phyloP scores from a whole-genome alignment of 2,329 filamentous ascomycete genomes.

The Hypoxylon sp. region DNA sequence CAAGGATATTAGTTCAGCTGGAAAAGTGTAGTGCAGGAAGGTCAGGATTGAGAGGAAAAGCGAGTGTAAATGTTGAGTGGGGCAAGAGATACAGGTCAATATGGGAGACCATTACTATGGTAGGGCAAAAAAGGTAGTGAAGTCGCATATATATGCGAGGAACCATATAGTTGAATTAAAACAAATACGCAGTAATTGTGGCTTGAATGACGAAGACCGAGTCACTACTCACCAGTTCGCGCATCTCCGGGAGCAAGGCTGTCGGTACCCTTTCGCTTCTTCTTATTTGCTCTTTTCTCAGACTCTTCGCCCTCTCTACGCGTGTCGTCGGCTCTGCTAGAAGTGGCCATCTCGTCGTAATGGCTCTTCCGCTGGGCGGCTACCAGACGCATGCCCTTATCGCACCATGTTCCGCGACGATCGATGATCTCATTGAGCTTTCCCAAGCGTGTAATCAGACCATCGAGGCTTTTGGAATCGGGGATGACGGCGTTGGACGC shows the following conservation, averaged over 20 bases:
- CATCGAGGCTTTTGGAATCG: constrained; percentile 72
- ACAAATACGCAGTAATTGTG: background rate
- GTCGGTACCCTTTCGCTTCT: constrained; percentile 81
- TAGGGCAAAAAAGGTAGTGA: background rate
- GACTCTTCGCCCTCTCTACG: constrained; percentile 61
- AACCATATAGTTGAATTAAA: background rate
- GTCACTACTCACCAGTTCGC: constrained; percentile 46
- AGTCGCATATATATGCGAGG: background rate
- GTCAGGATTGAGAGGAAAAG: background rate
- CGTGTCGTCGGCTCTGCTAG: constrained; percentile 63
- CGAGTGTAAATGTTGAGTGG: background rate
- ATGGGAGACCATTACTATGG: background rate
- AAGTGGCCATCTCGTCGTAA: constrained; percentile 62
- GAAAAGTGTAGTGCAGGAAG: constrained; percentile 2
- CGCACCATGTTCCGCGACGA: constrained; percentile 74
- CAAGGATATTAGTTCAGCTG: constrained; percentile 33
- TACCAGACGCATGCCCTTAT: constrained; percentile 78
- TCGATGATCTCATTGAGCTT: constrained; percentile 75
- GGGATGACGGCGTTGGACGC: constrained; percentile 69
- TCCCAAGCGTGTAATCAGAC: constrained; percentile 72
- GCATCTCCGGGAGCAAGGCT: constrained; percentile 67
- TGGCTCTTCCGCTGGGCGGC: constrained; percentile 73
- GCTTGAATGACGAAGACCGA: constrained; percentile 5
- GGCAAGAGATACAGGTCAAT: background rate
- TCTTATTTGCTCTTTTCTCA: constrained; percentile 73